These are phyloP conservation scores for Mycogone perniciosa DNA, from an alignment of 2,329 filamentous ascomycete species.

Conservation along the genomic window DNA sequence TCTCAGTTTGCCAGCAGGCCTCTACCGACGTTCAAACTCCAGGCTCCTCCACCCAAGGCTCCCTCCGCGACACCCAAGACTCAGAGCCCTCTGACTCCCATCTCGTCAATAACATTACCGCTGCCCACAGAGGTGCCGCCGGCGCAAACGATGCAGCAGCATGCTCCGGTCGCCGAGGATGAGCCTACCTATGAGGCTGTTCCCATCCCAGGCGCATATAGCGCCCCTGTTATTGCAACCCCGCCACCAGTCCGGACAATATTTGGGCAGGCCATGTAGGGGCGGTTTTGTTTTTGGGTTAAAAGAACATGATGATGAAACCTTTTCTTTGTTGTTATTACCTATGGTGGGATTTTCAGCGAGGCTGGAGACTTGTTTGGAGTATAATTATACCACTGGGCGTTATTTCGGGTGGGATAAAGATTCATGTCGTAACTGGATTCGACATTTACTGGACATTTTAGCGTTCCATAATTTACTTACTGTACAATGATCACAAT, in stretches of 20 bases:
- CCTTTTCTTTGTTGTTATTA: background rate
- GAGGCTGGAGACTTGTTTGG: no score
- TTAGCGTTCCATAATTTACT: background rate
- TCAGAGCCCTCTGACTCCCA: slow-evolving; percentile 56
- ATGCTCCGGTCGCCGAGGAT: slow-evolving; percentile 64
- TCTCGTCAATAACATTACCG: slow-evolving; percentile 26
- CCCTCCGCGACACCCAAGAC: slow-evolving; percentile 69
- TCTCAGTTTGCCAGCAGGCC: slow-evolving; percentile 52
- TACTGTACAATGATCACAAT: background rate
- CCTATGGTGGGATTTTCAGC: no score
- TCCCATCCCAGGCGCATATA: slow-evolving; percentile 82
- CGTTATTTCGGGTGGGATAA: slow-evolving; percentile 11
- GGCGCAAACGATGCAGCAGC: slow-evolving; percentile 49
- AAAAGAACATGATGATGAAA: background rate
- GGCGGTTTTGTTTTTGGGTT: no score
- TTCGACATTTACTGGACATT: slow-evolving; percentile 7
- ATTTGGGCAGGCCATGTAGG: slow-evolving; percentile 33
- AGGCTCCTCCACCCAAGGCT: slow-evolving; percentile 74
- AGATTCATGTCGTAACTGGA: slow-evolving; percentile 8
- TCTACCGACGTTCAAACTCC: slow-evolving; percentile 70
- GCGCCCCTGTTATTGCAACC: slow-evolving; percentile 47
- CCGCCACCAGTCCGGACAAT: slow-evolving; percentile 40
- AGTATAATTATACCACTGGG: slow-evolving; percentile 15
- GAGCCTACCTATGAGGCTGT: slow-evolving; percentile 82
- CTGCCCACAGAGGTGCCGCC: slow-evolving; percentile 17